Evolutionary conservation across 192 early-diverging fungal species (phyloP), one percentile per base, ranked within the genome.

Genomic region (Linnemannia hyalina): DNA sequence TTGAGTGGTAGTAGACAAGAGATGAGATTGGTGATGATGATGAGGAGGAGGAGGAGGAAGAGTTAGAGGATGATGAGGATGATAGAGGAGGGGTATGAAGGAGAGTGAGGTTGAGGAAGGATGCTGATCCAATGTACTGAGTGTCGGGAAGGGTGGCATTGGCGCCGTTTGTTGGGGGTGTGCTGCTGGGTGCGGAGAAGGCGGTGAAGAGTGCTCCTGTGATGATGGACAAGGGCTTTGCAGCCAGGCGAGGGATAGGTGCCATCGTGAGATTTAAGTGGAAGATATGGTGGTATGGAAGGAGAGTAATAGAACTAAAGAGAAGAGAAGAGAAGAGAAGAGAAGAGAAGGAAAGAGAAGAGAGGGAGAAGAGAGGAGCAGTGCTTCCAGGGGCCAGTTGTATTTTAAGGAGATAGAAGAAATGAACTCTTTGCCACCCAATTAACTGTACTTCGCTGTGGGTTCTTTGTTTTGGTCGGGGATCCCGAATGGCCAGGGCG

Each of bases 201-300:
- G 84, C 84, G 22, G 73, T 80, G 68, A 86, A 81, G 68, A 86
- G 75, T 22, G 84, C 84, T 6, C 79, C 75, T 0, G 84, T 86
- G 79, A 86, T 78, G 72, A 86, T 86, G 60, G 84, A 81, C 36
- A 86, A 75, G 6, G 84, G 84, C n/a, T 68, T 77, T 54, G 71
- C 38, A 29, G 79, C 65, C 47, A 81, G 70, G 26, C 79, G 70
- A 20, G 75, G 79, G 47, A 86, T 86, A 65, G 84, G 84, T 13
- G 84, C 84, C 84, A 86, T 86, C 16, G 40, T 46, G 47, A 36
- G 11, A 11, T 35, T 6, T 13, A 16, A 20, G 44, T 46, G n/a
- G 35, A 29, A 1, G 26, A 15, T 32, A 3, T 15, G 60, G 26
- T 65, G 60, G 60, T 15, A 23, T 63, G 75, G 20, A 38, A 29